Evolutionary conservation across 345 rosid species (phyloP), one percentile per base, ranked within the genome.

Genomic region (Eucalyptus camaldulensis): DNA sequence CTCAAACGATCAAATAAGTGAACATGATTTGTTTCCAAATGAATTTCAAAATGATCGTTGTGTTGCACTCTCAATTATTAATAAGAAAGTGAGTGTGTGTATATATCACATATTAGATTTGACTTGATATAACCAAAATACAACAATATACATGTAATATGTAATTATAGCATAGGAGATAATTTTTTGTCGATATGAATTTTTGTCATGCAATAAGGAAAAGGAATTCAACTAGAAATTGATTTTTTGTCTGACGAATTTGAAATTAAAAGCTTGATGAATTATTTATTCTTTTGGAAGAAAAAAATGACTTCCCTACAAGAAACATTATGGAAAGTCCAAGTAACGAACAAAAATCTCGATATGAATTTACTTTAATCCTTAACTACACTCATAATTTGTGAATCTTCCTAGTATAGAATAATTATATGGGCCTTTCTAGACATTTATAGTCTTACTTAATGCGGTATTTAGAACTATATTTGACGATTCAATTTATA

Each of bases 141-240:
- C 15, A 10, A 60, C 29, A 27, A 25, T 60, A 60, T 3, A 60
- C 31, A 27, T 29, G n/a, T 13, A 27, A 11, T 62, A 62, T 62
- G 33, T 13, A 62, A 62, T 12, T 62, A 62, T 29, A 62, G 69
- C 69, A 60, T 27, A 29, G 33, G 69, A 62, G 16, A 11, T 27
- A 1, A 0, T 12, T 62, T 0, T 62, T 27, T 12, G 69, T 62
- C 0, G 17, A 62, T 0, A 13, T 27, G n/a, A 27, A 12, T 13
- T 62, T 62, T 62, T 62, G 31, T 0, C 16, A 62, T 62, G 31
- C 16, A 27, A 62, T 13, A 29, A 62, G 69, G 69, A 62, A 62
- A 62, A 62, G 69, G 1, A 6, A 62, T 12, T 62, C 69, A 13
- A 62, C 31, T 27, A 0, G 69, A 62, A 27, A 62, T 62, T 62